Percentiles rank a stretch among this genome's conserved stretches.
These are phyloP conservation scores for Heterobasidion occidentale DNA, from an alignment of 1,284 basidiomycete species.

Conservation along the genomic window DNA sequence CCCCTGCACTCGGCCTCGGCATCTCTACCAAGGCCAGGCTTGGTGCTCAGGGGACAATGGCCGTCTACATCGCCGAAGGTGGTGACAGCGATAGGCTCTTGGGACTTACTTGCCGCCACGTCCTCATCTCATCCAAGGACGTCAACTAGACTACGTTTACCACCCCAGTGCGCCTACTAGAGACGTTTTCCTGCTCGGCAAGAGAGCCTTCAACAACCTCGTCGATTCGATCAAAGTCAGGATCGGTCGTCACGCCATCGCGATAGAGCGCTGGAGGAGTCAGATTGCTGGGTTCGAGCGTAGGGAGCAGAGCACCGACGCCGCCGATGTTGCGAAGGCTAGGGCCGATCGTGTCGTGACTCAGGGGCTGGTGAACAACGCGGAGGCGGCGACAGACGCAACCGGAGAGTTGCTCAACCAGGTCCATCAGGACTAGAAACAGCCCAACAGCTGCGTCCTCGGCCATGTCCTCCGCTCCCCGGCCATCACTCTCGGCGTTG, in stretches of 20 bases:
- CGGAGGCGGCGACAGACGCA: slow-evolving; percentile 12
- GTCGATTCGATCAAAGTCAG: slow-evolving; percentile 22
- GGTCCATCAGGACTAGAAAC: slow-evolving; percentile 18
- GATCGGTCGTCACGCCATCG: slow-evolving; percentile 20
- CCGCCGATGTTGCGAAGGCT: neutral
- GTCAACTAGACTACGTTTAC: slow-evolving; percentile 22
- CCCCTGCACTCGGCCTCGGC: slow-evolving; percentile 25
- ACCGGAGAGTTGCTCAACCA: slow-evolving; percentile 16
- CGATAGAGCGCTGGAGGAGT: slow-evolving; percentile 1
- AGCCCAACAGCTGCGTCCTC: slow-evolving; percentile 18
- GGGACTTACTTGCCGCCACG: slow-evolving; percentile 26
- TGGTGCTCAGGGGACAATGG: slow-evolving; percentile 26
- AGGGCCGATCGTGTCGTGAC: neutral
- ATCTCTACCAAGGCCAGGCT: slow-evolving; percentile 17
- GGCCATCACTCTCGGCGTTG: slow-evolving; percentile 11
- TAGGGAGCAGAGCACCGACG: neutral
- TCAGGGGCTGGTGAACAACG: slow-evolving; percentile 14
- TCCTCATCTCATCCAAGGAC: slow-evolving; percentile 18
- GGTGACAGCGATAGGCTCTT: slow-evolving; percentile 19
- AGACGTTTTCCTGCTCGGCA: slow-evolving; percentile 31
- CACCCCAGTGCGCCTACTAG: slow-evolving; percentile 22
- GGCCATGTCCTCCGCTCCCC: slow-evolving; percentile 23
- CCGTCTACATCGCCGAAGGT: slow-evolving; percentile 25
- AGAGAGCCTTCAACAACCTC: slow-evolving; percentile 22
- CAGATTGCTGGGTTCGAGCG: neutral